Conservation (phyloP, 2,329 filamentous ascomycete genomes). For the Lomentospora prolificans region DNA sequence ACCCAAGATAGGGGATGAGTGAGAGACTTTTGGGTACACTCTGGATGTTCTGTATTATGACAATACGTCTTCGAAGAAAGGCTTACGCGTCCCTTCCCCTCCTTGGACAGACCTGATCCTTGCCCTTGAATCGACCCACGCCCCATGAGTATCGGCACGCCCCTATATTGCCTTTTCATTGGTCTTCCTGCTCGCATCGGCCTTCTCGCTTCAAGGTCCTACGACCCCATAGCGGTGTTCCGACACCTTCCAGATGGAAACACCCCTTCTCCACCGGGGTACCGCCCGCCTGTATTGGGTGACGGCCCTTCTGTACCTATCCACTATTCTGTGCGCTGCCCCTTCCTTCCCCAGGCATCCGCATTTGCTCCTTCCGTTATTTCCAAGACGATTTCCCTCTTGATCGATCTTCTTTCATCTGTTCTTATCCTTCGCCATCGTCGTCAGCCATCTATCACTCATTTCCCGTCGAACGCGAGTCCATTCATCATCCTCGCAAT, state of each 20-base stretch:
- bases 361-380: slow-evolving; percentile 3
- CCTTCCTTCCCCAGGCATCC: slow-evolving; percentile 9
- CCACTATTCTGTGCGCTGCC: not conserved
- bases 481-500: not conserved
- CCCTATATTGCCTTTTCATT: not conserved
- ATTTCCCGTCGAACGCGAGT: not conserved
- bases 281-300: not conserved
- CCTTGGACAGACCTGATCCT: slow-evolving; percentile 4
- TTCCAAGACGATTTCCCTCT: not conserved
- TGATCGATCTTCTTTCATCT: not conserved
- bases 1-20: not conserved
- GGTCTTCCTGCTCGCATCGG: not conserved
- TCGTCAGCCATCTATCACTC: not conserved
- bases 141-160: not conserved
- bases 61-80: slow-evolving; percentile 3
- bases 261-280: not conserved
- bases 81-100: slow-evolving; percentile 10
- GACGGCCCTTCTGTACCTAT: not conserved
- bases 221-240: not conserved
- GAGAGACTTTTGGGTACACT: slow-evolving; percentile 1
- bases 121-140: not conserved
- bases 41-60: not conserved
- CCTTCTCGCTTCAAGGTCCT: not conserved
- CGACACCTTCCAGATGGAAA: not conserved
- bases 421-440: not conserved